Conservation (phyloP, 208 protist genomes). For the Zelonia costaricensis region DNA sequence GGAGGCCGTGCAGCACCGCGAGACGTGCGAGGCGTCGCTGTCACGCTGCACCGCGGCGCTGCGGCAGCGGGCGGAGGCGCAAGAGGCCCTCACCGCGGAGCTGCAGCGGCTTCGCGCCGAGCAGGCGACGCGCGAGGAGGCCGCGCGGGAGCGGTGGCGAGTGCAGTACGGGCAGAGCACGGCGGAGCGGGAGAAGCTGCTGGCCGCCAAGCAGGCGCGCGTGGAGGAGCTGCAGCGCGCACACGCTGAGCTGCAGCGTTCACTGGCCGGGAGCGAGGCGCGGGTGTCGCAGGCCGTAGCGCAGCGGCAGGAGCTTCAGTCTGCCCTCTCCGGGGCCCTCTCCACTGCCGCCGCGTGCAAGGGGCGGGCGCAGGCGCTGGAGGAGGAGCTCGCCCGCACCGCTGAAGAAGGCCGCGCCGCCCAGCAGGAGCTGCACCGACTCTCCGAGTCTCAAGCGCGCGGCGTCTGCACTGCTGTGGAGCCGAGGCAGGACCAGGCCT, state of each 20-base stretch:
- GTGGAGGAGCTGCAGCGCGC: constrained; percentile 2
- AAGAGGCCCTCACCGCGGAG: not conserved
- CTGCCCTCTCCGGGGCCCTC: constrained; percentile 19
- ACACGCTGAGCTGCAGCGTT: not conserved
- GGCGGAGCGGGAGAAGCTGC: constrained; percentile 11
- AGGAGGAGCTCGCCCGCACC: constrained; percentile 29
- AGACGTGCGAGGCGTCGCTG: constrained; percentile 6
- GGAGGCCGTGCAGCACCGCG: not conserved
- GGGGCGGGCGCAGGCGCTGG: constrained; percentile 19
- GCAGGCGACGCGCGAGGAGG: constrained; percentile 1
- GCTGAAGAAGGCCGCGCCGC: constrained; percentile 12
- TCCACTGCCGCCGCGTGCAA: constrained; percentile 9
- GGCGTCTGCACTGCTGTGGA: too few species aligned
- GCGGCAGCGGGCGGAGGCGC: constrained; percentile 8
- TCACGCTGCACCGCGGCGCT: constrained; percentile 4
- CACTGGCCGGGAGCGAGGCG: not conserved
- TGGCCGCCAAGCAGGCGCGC: constrained; percentile 11
- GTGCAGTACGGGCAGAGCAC: constrained; percentile 25
- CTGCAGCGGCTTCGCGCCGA: constrained; percentile 4
- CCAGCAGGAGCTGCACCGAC: constrained; percentile 7
- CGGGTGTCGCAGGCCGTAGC: constrained; percentile 2
- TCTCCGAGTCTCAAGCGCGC: too few species aligned
- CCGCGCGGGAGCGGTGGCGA: constrained; percentile 15
- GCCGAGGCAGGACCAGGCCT: too few species aligned
- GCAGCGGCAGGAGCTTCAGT: constrained; percentile 14